Conservation (phyloP, 164 flowering plant species). For the Nymphaea colorata region DNA sequence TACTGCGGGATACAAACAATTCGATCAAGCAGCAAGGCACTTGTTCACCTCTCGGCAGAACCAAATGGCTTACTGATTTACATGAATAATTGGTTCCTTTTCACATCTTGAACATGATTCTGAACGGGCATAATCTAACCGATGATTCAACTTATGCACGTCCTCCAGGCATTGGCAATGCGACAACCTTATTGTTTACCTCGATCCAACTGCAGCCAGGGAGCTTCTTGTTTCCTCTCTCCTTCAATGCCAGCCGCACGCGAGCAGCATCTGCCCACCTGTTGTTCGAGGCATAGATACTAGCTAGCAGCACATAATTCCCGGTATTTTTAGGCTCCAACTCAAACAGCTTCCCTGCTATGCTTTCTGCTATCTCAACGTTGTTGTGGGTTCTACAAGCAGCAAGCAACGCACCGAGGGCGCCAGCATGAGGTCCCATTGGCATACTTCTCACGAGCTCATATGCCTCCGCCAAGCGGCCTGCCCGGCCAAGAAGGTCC, state of each 20-base stretch:
- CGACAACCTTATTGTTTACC: background rate
- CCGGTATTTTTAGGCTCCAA: slow-evolving; percentile 28
- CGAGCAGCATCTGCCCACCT: slow-evolving; percentile 22
- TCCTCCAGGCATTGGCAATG: background rate
- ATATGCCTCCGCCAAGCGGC: slow-evolving; percentile 20
- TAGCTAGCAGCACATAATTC: slow-evolving; percentile 26
- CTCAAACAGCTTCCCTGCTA: slow-evolving; percentile 17
- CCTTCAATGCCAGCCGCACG: slow-evolving; percentile 17
- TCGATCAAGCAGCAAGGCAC: too few relatives aligned
- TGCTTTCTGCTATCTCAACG: slow-evolving; percentile 24
- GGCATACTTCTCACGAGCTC: slow-evolving; percentile 19
- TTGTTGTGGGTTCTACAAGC: slow-evolving; percentile 22
- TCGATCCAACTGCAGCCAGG: slow-evolving; percentile 29
- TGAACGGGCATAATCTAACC: too few relatives aligned
- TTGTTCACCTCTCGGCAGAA: too few relatives aligned
- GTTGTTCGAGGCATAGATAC: slow-evolving; percentile 19
- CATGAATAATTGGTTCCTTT: too few relatives aligned
- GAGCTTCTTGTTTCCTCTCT: slow-evolving; percentile 11
- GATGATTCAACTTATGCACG: background rate
- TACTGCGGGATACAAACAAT: too few relatives aligned
- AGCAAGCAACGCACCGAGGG: slow-evolving; percentile 28
- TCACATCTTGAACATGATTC: too few relatives aligned
- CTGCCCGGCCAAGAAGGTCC: slow-evolving; percentile 32
- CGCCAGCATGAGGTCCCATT: slow-evolving; percentile 22
- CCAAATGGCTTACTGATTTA: too few relatives aligned